A percentile compares a stretch with the other conserved stretches of the same genome.
Conservation (phyloP, 768 basidiomycete species). For the Pulveroboletus sp. region DNA sequence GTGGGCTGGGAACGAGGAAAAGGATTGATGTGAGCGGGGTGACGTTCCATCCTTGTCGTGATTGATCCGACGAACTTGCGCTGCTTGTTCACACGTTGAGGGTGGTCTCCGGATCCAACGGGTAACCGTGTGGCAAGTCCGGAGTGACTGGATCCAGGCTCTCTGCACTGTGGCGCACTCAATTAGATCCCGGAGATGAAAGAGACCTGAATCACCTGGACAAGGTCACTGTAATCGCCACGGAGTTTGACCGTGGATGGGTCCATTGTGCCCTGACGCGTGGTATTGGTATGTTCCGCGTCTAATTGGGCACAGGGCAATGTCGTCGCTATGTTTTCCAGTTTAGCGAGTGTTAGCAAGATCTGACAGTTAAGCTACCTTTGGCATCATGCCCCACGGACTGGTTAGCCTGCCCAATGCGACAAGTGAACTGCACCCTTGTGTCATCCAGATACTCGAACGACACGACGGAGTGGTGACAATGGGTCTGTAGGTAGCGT, state of each 20-base stretch:
- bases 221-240: background rate
- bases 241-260: background rate
- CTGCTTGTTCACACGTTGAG: background rate
- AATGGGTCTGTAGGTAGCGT: background rate
- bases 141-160: slow-evolving; percentile 5
- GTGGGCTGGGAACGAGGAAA: background rate
- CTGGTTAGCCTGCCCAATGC: background rate
- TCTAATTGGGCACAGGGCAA: background rate
- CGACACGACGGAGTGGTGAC: slow-evolving; percentile 11
- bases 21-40: background rate
- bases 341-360: background rate
- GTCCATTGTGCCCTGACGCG: background rate
- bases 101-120: background rate
- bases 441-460: slow-evolving; percentile 3
- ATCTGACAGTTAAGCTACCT: slow-evolving; percentile 5
- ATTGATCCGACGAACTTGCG: background rate
- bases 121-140: background rate
- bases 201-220: slow-evolving; percentile 9
- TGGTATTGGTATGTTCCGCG: background rate
- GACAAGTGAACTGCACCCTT: slow-evolving; percentile 11
- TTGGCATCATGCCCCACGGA: background rate
- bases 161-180: slow-evolving; percentile 12
- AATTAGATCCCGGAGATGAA: background rate
- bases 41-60: background rate
- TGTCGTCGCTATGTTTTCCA: background rate